phyloP scores from a whole-genome alignment of 495 filamentous ascomycete species.

The Aspergillus incahuasiensis region DNA sequence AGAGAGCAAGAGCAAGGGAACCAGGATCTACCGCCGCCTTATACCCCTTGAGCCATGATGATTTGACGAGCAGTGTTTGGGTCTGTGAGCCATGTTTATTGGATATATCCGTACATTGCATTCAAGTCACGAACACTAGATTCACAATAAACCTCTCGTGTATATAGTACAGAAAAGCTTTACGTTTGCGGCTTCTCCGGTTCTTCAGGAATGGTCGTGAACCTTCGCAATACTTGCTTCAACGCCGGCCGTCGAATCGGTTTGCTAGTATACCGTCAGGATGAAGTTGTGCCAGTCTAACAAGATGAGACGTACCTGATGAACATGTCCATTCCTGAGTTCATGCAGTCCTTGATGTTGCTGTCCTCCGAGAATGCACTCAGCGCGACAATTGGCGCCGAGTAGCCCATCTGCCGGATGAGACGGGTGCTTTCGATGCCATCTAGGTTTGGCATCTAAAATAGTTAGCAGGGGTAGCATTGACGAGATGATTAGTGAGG shows the following conservation, averaged over 20 bases:
- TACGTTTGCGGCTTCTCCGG: constrained; percentile 8
- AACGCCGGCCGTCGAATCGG: constrained; percentile 79
- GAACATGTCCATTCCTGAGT: constrained; percentile 71
- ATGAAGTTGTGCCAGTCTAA: no score
- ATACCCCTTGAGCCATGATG: constrained; percentile 12
- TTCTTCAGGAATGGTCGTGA: constrained; percentile 55
- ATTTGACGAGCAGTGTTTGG: not conserved
- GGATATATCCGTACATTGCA: not conserved
- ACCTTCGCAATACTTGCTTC: constrained; percentile 75
- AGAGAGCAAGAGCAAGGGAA: no score
- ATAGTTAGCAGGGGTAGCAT: constrained; percentile 8
- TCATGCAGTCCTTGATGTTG: constrained; percentile 81
- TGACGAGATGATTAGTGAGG: constrained; percentile 8
- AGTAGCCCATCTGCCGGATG: constrained; percentile 82
- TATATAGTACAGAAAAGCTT: not conserved
- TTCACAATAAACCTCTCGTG: not conserved
- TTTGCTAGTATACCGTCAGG: constrained; percentile 44
- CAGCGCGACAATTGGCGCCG: constrained; percentile 83
- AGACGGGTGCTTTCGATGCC: constrained; percentile 83
- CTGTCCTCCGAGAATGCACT: constrained; percentile 88
- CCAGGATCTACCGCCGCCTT: constrained; percentile 22
- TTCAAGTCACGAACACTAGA: not conserved
- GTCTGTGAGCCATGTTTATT: not conserved
- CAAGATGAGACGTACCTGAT: constrained; percentile 30
- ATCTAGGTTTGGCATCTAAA: constrained; percentile 85